Evolutionary conservation across 768 basidiomycete genomes (phyloP), one percentile per base, ranked within the genome.

Genomic region (Boletellus emodensis): DNA sequence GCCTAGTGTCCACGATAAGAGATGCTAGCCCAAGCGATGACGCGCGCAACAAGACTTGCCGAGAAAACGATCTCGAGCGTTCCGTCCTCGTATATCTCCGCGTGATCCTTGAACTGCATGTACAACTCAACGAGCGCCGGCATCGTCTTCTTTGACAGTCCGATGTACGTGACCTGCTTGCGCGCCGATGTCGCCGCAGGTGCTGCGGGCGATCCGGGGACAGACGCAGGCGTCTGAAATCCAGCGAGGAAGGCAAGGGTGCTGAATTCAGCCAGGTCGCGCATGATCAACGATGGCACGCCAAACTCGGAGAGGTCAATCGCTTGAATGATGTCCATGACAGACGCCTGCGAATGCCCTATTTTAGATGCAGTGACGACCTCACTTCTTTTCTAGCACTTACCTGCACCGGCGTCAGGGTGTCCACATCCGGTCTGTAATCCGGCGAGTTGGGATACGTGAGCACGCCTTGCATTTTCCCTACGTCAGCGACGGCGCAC

Each of bases 221-320:
- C 44, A 28, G 52, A 26, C 14, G n/a, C 26, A 3, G 46, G 48
- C 0, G 30, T 33, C 2, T 56, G 48, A 58, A 90, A 89, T 0
- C 85, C 83, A 3, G 87, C 86, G 2, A 90, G 71, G 72, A 94
- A 98, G 0, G 95, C 83, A n/a, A 98, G 76, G 0, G 88, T 90
- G 30, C 82, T 74, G 59, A 84, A 95, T 66, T 93, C 88, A 0
- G 94, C 83, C 5, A 97, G 73, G 65, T 97, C 94, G 1, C 80
- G 73, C 57, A 98, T 80, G 15, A 97, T 70, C 14, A 91, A 72
- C 0, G 90, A 91, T 1, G 88, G 75, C 0, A 81, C 75, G 4
- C 84, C 85, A 0, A 76, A 61, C 2, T 79, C 72, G 4, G 79
- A 71, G 15, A 92, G 72, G 45, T 90, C 84, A 42, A 96, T 83